Base-by-base conservation (phyloP, 352 stramenopile genomes). In the Globisporangium orthogonon region DNA sequence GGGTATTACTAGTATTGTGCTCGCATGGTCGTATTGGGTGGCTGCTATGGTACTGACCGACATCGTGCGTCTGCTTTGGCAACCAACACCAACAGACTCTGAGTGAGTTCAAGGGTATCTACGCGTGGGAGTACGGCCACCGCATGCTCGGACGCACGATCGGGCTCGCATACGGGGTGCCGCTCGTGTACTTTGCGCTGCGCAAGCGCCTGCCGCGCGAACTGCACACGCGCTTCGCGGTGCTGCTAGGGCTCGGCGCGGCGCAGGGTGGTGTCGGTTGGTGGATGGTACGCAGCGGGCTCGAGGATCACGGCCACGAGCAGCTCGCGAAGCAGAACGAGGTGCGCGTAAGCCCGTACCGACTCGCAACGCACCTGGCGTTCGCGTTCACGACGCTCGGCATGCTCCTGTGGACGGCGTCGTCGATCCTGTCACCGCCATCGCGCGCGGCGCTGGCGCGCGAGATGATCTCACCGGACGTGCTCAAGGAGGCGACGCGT, bases 281-380 rank as follows among this genome's bases (percentile, higher is more conserved):
- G 97, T 99, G 97, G 97, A 99, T 99, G 97, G 97, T 99, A 50
- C 97, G 97, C 73, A 98, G 88, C 62, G 97, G 97, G 15, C 73
- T 99, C 3, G 94, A 98, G 57, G 86, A 99, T 30, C 90, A 98
- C 72, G 82, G 78, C 54, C 67, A 86, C 39, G 71, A 89, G 57
- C 79, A 90, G 54, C 60, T 92, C 14, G 41, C 74, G 40, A 89
- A 95, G 60, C 70, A 75, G 47, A 94, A 96, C 41, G 94, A 99
- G 80, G 98, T 99, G 65, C 91, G 97, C 61, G 97, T 99, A 23
- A 98, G 85, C 57, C 97, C 97, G 4, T 98, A 99, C 73, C 82
- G 97, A 47, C 83, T 99, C 45, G 93, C 97, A 17, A 92, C 97
- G 1, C 97, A 99, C 82, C 80, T 99, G 56, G 80, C 71, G 9